phyloP scores from a whole-genome alignment of 768 basidiomycete species.

The Amanita rimosa region DNA sequence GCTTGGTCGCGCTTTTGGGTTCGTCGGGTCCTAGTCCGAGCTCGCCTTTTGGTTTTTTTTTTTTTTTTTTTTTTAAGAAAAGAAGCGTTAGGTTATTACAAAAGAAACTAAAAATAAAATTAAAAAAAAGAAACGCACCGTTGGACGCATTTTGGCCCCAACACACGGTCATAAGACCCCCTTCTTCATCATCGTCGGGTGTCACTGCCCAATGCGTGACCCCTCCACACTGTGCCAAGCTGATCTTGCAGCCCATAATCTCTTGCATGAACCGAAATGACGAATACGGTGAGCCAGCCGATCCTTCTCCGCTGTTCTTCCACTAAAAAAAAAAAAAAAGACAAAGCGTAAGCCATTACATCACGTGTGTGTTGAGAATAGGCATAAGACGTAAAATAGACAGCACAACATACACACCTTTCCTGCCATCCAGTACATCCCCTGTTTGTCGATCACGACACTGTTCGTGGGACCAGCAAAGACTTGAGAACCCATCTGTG shows the following conservation, averaged over 20 bases:
- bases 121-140: slow-evolving; percentile 27
- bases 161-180: slow-evolving; percentile 68
- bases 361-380: too few relatives aligned
- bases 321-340: too few relatives aligned
- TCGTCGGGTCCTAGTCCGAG: slow-evolving; percentile 72
- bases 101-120: too few relatives aligned
- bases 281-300: slow-evolving; percentile 82
- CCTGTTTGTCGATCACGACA: slow-evolving; percentile 73
- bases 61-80: too few relatives aligned
- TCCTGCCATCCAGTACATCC: slow-evolving; percentile 84
- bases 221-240: slow-evolving; percentile 63
- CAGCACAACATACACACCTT: slow-evolving; percentile 34
- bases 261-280: slow-evolving; percentile 83
- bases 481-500: slow-evolving; percentile 52
- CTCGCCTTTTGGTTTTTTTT: too few relatives aligned
- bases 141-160: slow-evolving; percentile 86
- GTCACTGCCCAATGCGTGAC: slow-evolving; percentile 81
- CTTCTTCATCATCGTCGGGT: slow-evolving; percentile 72
- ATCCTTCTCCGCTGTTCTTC: slow-evolving; percentile 93
- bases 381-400: too few relatives aligned
- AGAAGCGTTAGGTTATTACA: too few relatives aligned
- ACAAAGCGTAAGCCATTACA: too few relatives aligned
- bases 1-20: slow-evolving; percentile 82
- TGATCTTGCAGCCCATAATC: slow-evolving; percentile 78
- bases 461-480: slow-evolving; percentile 76